A percentile compares a stretch with the other conserved stretches of the same genome.
Evolutionary conservation across 495 filamentous ascomycete genomes (phyloP).

Genomic region (Haplographium delicatum): DNA sequence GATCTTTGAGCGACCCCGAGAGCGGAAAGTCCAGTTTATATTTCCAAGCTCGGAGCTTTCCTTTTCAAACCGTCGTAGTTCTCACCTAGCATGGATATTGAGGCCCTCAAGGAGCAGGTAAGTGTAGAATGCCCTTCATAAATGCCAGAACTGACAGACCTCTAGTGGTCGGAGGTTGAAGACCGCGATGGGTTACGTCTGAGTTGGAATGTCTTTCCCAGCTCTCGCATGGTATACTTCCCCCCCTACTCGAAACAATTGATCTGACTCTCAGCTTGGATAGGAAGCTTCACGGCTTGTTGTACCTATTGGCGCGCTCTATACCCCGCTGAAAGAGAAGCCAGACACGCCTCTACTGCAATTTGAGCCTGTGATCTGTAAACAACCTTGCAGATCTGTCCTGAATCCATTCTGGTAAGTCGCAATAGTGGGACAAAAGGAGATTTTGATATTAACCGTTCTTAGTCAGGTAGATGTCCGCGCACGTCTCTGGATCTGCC

Average conservation of each 20-base stretch:
- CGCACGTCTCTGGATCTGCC: constrained; percentile 95
- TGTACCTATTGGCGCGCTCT: constrained; percentile 93
- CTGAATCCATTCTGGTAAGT: constrained; percentile 93
- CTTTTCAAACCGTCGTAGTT: too few species aligned
- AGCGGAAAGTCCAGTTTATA: too few species aligned
- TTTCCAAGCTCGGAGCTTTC: too few species aligned
- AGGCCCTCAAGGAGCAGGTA: constrained; percentile 73
- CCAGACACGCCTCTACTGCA: constrained; percentile 82
- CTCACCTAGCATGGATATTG: constrained; percentile 43
- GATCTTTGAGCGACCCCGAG: too few species aligned
- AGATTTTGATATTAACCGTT: constrained; percentile 22
- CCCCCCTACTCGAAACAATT: not conserved
- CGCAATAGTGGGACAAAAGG: too few species aligned
- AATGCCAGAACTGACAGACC: not conserved
- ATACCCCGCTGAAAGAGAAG: constrained; percentile 96
- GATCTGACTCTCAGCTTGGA: constrained; percentile 1
- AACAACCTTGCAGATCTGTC: constrained; percentile 90
- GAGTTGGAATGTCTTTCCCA: constrained; percentile 99
- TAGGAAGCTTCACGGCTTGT: constrained; percentile 96
- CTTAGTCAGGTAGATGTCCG: constrained; percentile 89
- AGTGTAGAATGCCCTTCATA: not conserved
- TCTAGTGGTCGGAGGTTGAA: constrained; percentile 84
- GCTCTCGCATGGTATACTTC: constrained; percentile 82
- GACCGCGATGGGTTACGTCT: constrained; percentile 94
- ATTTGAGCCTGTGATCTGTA: constrained; percentile 98